Evolutionary conservation across 2,329 filamentous ascomycete species (phyloP), one percentile per base, ranked within the genome.

Genomic region (Trichophyton verrucosum): DNA sequence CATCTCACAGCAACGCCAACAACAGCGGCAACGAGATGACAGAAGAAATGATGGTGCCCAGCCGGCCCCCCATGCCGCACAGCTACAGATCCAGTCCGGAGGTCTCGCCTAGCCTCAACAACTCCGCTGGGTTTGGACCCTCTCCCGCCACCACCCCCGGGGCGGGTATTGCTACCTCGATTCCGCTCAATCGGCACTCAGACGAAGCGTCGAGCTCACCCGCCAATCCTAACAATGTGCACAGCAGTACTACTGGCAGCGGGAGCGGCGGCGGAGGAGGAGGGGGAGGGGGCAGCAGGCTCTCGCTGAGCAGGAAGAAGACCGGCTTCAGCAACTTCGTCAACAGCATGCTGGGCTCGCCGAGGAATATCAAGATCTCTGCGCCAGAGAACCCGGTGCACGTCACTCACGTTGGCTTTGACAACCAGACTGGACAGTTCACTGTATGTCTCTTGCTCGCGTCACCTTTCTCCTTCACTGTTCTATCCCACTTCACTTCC

Each of bases 361-460:
- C 89, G 59, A 89, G 91, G 74, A 89, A 91, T 65, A 90, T 94
- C 55, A 85, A 92, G 74, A 99, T 99, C 69, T 97, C 94, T n/a
- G 89, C 91, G 42, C 94, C 94, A 60, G 91, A 96, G 75, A 97
- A 99, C 69, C 94, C 94, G 57, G 91, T 97, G 63, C 94, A 97
- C 76, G 89, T 99, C 68, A 97, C 92, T 61, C 94, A 99, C 75
- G 94, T 99, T 66, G 92, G 92, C 68, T 96, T 96, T 73, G 92
- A 99, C 75, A 95, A 94, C 76, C 83, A 89, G 69, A 97, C 94
- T 2, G 94, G 94, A 66, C 89, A 96, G 76, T 99, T 96, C 74
- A 97, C 92, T 61, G 91, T 95, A 80, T 71, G 86, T 38, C 20
- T 59, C 20, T 20, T 58, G 27, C 27, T 30, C 27, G 5, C 27